Base-by-base conservation (phyloP, 2,329 filamentous ascomycete species). In the Arthrinium phaeospermum region DNA sequence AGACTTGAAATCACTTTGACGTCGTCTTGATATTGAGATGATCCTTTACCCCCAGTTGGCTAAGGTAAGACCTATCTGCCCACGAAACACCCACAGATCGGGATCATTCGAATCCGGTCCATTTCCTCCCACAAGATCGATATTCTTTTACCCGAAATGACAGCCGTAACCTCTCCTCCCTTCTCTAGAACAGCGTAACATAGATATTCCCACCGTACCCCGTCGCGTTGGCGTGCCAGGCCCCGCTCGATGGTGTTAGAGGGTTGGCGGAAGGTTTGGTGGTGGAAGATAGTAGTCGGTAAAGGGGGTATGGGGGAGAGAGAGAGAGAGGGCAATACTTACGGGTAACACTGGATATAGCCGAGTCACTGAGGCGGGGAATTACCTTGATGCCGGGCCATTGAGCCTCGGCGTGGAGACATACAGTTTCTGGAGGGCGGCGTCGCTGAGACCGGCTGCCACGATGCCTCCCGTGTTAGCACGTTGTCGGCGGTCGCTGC, bases 281-380 rank as follows among this genome's bases (percentile, higher is more conserved):
- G 19, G 5, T 49, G 10, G 1, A 61, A 2, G 41, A 6, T 34
- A 34, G 30, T n/a, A 13, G 57, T n/a, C 10, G 34, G 34, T 19
- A 13, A n/a, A n/a, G n/a, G n/a, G n/a, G n/a, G n/a, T n/a, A n/a
- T n/a, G n/a, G n/a, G n/a, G n/a, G n/a, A n/a, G n/a, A n/a, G n/a
- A n/a, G n/a, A n/a, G 8, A 37, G 34, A n/a, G 8, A 41, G 19
- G 12, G 16, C 16, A 41, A 41, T 10, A 61, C 57, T 64, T 24
- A 64, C 57, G 57, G 57, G 57, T 64, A 64, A 24, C 57, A 64
- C 57, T 64, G 34, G 1, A 64, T 10, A 10, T 64, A 64, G 57
- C 57, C 57, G 19, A 4, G 12, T 34, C 19, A 4, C n/a, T 30
- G 19, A 14, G 8, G 57, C 19, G 13, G 34, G 22, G 30, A 64